phyloP scores from a whole-genome alignment of 352 stramenopile genomes.

The Globisporangium middletonii region DNA sequence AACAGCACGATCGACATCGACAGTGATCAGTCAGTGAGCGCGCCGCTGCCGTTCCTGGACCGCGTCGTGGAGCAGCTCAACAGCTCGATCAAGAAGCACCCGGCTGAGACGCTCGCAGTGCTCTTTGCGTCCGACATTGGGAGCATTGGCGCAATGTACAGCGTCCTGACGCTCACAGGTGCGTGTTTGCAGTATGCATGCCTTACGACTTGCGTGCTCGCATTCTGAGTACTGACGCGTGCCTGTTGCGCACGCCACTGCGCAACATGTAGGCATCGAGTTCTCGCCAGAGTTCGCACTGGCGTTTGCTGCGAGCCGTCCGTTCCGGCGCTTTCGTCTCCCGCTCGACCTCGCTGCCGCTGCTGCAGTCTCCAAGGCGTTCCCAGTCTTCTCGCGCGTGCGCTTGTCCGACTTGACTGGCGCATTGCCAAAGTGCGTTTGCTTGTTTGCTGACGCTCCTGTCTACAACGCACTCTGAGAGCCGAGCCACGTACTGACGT shows the following conservation, averaged over 20 bases:
- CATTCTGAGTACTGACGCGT: neutral
- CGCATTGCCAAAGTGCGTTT: constrained; percentile 46
- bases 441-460: neutral
- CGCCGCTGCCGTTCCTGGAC: constrained; percentile 35
- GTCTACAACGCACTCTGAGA: neutral
- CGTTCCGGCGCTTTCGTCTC: constrained; percentile 74
- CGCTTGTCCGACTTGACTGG: constrained; percentile 59
- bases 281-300: constrained; percentile 86
- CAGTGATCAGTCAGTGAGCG: neutral
- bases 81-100: constrained; percentile 62
- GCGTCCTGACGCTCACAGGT: constrained; percentile 58
- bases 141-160: constrained; percentile 76
- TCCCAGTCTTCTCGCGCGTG: constrained; percentile 68
- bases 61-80: constrained; percentile 73
- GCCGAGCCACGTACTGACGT: neutral
- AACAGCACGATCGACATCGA: neutral
- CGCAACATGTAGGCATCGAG: constrained; percentile 26
- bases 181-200: too few relatives aligned
- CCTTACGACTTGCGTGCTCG: neutral
- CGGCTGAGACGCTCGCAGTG: constrained; percentile 66
- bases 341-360: constrained; percentile 69
- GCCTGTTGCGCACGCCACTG: neutral
- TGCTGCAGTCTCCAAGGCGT: constrained; percentile 57
- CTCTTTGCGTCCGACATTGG: constrained; percentile 79
- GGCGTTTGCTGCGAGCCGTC: constrained; percentile 76